Percentiles rank a stretch among this genome's conserved stretches.
Conservation (phyloP, 352 stramenopile genomes). For the Phytophthora vignae region DNA sequence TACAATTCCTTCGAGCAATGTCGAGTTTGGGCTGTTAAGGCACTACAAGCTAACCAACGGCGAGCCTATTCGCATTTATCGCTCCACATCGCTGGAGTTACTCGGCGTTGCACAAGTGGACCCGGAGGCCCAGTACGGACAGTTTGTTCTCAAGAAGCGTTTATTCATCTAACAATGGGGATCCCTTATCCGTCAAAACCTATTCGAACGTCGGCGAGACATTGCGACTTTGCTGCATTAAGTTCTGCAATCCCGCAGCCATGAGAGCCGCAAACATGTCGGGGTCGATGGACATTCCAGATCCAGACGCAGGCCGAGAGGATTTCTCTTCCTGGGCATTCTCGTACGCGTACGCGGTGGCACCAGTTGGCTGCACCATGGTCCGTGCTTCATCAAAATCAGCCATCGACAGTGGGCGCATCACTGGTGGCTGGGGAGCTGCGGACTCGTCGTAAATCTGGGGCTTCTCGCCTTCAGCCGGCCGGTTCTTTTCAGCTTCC, state of each 20-base stretch:
- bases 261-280: constrained; percentile 88
- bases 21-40: constrained; percentile 32
- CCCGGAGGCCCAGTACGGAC: constrained; percentile 28
- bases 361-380: constrained; percentile 89
- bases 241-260: constrained; percentile 82
- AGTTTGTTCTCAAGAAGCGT: constrained; percentile 69
- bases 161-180: constrained; percentile 59
- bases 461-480: constrained; percentile 37
- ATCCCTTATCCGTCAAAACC: constrained; percentile 25
- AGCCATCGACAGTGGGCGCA: constrained; percentile 77
- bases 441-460: constrained; percentile 43
- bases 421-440: constrained; percentile 40
- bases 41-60: constrained; percentile 37
- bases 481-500: constrained; percentile 37
- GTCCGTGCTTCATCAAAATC: constrained; percentile 88
- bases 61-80: constrained; percentile 67
- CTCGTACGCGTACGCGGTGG: constrained; percentile 84
- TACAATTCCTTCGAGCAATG: constrained; percentile 36
- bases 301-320: constrained; percentile 22
- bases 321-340: constrained; percentile 52
- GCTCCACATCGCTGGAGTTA: constrained; percentile 37
- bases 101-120: constrained; percentile 72
- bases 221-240: constrained; percentile 71
- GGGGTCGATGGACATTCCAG: constrained; percentile 68
- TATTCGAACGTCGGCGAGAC: constrained; percentile 41